A percentile compares a stretch with the other conserved stretches of the same genome.
Evolutionary conservation across 2,329 filamentous ascomycete genomes (phyloP).

Genomic region (Fusarium phyllophilum): DNA sequence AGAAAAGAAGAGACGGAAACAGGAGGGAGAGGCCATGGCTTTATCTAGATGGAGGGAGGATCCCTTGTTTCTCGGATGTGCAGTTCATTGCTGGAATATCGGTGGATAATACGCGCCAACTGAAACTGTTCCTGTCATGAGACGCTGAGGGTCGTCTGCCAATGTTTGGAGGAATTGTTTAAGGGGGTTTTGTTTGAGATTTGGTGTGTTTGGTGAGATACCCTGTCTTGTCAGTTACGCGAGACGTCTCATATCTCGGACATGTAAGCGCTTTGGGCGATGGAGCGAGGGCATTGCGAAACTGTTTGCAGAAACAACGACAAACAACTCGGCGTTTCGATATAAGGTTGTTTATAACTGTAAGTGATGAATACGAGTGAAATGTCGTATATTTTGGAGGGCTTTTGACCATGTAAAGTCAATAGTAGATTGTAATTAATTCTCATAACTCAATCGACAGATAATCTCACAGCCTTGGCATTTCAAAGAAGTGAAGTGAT

Average conservation of each 20-base stretch:
- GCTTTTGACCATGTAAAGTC: neutral
- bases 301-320: neutral
- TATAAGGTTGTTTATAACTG: neutral
- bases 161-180: neutral
- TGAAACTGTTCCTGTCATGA: conserved; percentile 39
- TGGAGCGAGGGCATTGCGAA: neutral
- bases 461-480: neutral
- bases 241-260: conserved; percentile 37
- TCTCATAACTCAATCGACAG: neutral
- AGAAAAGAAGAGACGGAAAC: neutral
- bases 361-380: fast-evolving
- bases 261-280: conserved; percentile 22
- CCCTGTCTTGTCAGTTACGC: conserved; percentile 30
- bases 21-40: conserved; percentile 5
- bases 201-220: neutral
- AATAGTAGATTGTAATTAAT: neutral
- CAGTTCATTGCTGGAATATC: conserved; percentile 41
- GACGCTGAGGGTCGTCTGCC: conserved; percentile 13
- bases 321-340: conserved; percentile 1
- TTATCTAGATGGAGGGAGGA: conserved; percentile 2
- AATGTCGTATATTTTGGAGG: fast-evolving
- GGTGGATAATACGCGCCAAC: conserved; percentile 15
- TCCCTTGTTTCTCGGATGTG: conserved; percentile 9
- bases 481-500: neutral
- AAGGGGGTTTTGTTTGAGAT: conserved; percentile 16